phyloP scores from a whole-genome alignment of 352 stramenopile genomes.

The Lagenidium giganteum region DNA sequence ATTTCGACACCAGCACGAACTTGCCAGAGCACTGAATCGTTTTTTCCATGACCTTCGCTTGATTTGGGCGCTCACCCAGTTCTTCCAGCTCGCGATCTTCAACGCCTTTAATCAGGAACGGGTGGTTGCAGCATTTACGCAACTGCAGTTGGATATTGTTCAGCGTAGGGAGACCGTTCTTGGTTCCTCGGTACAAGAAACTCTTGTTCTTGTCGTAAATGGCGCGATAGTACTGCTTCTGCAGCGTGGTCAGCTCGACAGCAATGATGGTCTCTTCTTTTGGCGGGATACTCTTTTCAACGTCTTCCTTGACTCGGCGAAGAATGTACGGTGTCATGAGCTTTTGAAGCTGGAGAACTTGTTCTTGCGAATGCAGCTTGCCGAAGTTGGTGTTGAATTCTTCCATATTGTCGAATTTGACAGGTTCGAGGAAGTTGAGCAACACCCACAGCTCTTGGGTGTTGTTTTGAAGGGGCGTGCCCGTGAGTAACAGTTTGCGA shows the following conservation, averaged over 20 bases:
- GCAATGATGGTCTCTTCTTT: slow-evolving; percentile 97
- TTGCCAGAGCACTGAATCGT: slow-evolving; percentile 83
- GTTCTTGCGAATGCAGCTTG: slow-evolving; percentile 88
- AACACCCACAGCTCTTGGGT: slow-evolving; percentile 96
- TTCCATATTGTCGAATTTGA: slow-evolving; percentile 88
- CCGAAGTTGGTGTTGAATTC: slow-evolving; percentile 92
- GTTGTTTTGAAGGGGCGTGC: slow-evolving; percentile 97
- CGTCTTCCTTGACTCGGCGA: slow-evolving; percentile 96
- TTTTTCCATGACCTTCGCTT: slow-evolving; percentile 70
- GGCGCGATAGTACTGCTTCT: slow-evolving; percentile 99
- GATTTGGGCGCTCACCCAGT: slow-evolving; percentile 44
- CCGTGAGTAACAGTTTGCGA: slow-evolving; percentile 94
- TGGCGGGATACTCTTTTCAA: slow-evolving; percentile 94
- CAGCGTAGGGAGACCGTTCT: slow-evolving; percentile 86
- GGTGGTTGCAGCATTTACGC: slow-evolving; percentile 99
- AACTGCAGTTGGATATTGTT: slow-evolving; percentile 99
- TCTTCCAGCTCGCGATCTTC: slow-evolving; percentile 81
- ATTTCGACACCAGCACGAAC: slow-evolving; percentile 88
- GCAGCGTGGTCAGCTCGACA: slow-evolving; percentile 96
- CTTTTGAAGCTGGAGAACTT: slow-evolving; percentile 94
- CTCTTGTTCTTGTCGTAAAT: slow-evolving; percentile 99
- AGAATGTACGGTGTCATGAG: slow-evolving; percentile 94
- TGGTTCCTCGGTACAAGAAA: slow-evolving; percentile 90
- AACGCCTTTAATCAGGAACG: slow-evolving; percentile 97
- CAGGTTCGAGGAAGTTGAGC: slow-evolving; percentile 94